Percentiles rank a stretch among this genome's conserved stretches.
Conservation (phyloP, 345 rosid genomes). For the Ailanthus altissimus region DNA sequence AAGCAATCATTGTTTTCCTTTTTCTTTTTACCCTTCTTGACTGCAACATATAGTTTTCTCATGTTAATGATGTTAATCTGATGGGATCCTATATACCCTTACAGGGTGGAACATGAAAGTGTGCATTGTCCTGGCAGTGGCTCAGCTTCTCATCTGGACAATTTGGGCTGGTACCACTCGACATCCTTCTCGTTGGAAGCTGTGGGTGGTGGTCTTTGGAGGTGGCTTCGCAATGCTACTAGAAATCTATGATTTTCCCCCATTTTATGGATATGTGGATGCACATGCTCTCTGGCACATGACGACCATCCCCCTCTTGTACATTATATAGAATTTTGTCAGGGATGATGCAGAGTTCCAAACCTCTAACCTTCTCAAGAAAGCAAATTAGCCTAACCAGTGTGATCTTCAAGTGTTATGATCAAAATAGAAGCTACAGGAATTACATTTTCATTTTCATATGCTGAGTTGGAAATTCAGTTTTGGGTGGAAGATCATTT, state of each 20-base stretch:
- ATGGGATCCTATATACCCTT: conserved; percentile 6
- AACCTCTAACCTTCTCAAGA: conserved; percentile 44
- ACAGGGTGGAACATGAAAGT: conserved; percentile 77
- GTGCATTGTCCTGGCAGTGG: conserved; percentile 53
- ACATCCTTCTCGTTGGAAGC: conserved; percentile 70
- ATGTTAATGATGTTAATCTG: not conserved
- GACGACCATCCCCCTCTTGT: conserved; percentile 54
- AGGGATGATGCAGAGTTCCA: conserved; percentile 61
- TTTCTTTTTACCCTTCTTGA: not conserved
- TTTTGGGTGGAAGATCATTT: not conserved
- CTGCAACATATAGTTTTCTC: not conserved
- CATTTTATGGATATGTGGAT: conserved; percentile 59
- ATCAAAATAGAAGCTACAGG: not conserved
- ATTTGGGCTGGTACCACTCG: conserved; percentile 56
- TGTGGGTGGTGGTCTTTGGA: conserved; percentile 62
- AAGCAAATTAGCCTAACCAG: conserved; percentile 35
- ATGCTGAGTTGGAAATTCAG: not conserved
- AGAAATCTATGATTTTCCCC: conserved; percentile 78
- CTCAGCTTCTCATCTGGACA: conserved; percentile 66
- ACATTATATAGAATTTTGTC: conserved; percentile 76
- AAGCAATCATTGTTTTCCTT: too few relatives aligned
- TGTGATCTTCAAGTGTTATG: not conserved
- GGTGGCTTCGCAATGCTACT: conserved; percentile 68
- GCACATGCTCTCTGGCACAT: conserved; percentile 81
- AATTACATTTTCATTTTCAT: not conserved